Base-by-base conservation (phyloP, 2,329 filamentous ascomycete genomes). In the Pseudogymnoascus sp. region DNA sequence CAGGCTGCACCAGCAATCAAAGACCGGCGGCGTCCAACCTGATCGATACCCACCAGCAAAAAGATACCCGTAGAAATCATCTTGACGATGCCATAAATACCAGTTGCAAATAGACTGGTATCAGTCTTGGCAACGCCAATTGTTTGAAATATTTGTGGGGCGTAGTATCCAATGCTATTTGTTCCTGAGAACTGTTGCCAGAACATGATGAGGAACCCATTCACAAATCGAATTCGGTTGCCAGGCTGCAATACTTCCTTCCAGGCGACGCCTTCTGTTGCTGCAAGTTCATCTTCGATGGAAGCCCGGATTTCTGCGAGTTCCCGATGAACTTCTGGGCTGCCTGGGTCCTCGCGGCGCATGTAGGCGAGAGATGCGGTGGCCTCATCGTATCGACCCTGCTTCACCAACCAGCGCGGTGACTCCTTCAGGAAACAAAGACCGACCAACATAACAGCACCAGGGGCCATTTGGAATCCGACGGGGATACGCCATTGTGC, bases 21-120 rank as follows among this genome's bases (percentile, higher is more conserved):
- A 0, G 80, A 79, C 10, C 76, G 75, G 11, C 78, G 75, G 34
- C 81, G 79, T 2, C 81, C 81, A 25, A 83, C 73, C 4, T 77
- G 75, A 67, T 83, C 81, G 37, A 83, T 76, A 16, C 68, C 68
- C n/a, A 69, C 61, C 3, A 68, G 7, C 16, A 71, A 78, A 79
- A 90, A 90, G 63, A 81, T 72, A 11, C 80, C 79, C 68, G 85
- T 89, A 28, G 83, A 81, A 11, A 79, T 74, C 73, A 87, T 85
- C 74, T 90, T 90, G 67, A 90, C 83, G 60, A 90, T 81, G 23
- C 87, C 88, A 71, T 90, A 90, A 67, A 90, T 82, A 62, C 88
- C 88, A 0, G 87, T 90, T 1, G 88, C 86, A 71, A 90, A 89
- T 23, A 90, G 81, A 14, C 82, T 83, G 41, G 82, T 79, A 39